Evolutionary conservation across 2,329 filamentous ascomycete genomes (phyloP).

Genomic region (Colletotrichum sp.): DNA sequence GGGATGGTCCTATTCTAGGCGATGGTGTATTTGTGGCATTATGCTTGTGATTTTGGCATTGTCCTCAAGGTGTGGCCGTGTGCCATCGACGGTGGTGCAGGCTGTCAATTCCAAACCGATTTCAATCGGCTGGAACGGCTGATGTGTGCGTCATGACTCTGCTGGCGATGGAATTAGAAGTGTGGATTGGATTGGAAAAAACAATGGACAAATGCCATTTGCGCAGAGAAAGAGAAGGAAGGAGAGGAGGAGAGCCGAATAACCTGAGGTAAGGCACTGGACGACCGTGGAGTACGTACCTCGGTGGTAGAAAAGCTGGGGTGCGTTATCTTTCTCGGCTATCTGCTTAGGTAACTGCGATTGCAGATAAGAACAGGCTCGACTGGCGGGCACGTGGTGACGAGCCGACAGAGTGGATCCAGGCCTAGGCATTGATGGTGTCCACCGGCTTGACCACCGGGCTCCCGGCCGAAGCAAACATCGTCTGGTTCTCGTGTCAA

Average conservation of each 20-base stretch:
- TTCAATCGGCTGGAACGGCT: background rate
- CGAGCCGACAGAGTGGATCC: background rate
- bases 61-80: background rate
- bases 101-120: background rate
- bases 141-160: background rate
- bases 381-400: background rate
- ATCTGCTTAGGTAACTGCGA: background rate
- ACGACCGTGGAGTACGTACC: background rate
- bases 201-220: background rate
- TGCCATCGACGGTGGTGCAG: background rate
- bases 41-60: background rate
- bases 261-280: background rate
- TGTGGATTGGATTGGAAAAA: background rate
- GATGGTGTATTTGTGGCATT: background rate
- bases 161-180: background rate
- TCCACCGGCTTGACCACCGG: background rate
- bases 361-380: accelerated
- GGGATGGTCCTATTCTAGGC: background rate
- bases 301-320: background rate
- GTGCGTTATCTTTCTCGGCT: background rate
- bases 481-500: background rate
- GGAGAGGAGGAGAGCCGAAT: background rate
- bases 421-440: background rate
- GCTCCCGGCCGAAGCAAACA: background rate
- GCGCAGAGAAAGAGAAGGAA: background rate